A percentile compares a stretch with the other conserved stretches of the same genome.
These are phyloP conservation scores for Auricularia heimuer DNA, from an alignment of 768 basidiomycete species.

Conservation along the genomic window DNA sequence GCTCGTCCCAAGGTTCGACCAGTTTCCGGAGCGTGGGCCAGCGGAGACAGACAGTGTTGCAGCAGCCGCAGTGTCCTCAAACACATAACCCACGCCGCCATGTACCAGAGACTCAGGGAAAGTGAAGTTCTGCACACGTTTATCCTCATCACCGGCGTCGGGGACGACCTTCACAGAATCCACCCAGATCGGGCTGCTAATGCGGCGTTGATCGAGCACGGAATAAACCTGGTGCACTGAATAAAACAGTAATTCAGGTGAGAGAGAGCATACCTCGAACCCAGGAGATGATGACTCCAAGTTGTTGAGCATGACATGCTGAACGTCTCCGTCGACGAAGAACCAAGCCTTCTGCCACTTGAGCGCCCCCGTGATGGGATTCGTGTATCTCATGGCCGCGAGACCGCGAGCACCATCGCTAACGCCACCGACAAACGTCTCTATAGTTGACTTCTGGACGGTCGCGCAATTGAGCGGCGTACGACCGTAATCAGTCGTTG, in stretches of 20 bases:
- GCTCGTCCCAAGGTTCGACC: slow-evolving; percentile 56
- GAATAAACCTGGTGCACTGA: slow-evolving; percentile 34
- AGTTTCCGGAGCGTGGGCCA: slow-evolving; percentile 44
- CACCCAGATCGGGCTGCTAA: slow-evolving; percentile 33
- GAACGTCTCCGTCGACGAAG: slow-evolving; percentile 54
- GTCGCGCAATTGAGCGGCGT: slow-evolving; percentile 42
- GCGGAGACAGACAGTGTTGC: slow-evolving; percentile 28
- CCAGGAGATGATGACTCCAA: slow-evolving; percentile 30
- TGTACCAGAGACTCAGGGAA: slow-evolving; percentile 46
- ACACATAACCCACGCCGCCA: slow-evolving; percentile 51
- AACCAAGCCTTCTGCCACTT: slow-evolving; percentile 66
- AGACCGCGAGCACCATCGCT: slow-evolving; percentile 48
- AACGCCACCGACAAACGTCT: slow-evolving; percentile 56
- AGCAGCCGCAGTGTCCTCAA: slow-evolving; percentile 22
- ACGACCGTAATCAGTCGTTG: slow-evolving; percentile 50
- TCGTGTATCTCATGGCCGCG: slow-evolving; percentile 53
- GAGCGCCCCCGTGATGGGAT: slow-evolving; percentile 45
- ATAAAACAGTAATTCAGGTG: not conserved
- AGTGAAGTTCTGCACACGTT: slow-evolving; percentile 15
- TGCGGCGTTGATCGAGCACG: slow-evolving; percentile 57
- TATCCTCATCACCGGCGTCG: slow-evolving; percentile 5
- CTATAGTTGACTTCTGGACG: slow-evolving; percentile 34
- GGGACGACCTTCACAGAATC: slow-evolving; percentile 20
- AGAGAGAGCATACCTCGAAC: slow-evolving; percentile 14
- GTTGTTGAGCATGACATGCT: slow-evolving; percentile 50